Base-by-base conservation (phyloP, 2,329 filamentous ascomycete species). In the Parascedosporium putredinis region DNA sequence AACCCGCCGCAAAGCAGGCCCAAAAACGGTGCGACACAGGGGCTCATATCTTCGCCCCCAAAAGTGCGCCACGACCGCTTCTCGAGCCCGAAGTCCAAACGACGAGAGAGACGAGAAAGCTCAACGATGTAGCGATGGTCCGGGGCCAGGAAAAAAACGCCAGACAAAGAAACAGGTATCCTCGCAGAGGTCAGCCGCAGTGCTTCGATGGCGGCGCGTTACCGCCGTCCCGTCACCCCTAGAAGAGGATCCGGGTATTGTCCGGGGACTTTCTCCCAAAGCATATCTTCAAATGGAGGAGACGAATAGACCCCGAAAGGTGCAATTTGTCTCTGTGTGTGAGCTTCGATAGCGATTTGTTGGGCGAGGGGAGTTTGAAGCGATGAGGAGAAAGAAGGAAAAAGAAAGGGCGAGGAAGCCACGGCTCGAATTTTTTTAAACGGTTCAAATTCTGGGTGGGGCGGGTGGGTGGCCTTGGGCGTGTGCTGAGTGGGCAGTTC, bases 211-310 rank as follows among this genome's bases (percentile, higher is more conserved):
- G 89, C 90, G 90, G 88, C 88, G 90, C 88, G 87, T 96, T 95
- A 94, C 88, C 88, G 88, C 90, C 79, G 68, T 72, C 67, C 49
- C 71, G 62, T 62, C 9, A 61, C 62, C 61, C 62, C 63, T 51
- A 57, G 64, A 63, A 59, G 55, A 59, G 61, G 58, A 64, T 53
- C 59, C 63, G 67, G 72, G 76, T 76, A 78, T 72, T 83, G 90
- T 96, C 91, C 91, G 91, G 91, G 91, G 91, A 97, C 91, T 97
- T 97, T 97, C 91, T 95, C 91, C 91, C 89, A 93, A 96, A 96
- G 90, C 90, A 65, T 36, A n/a, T n/a, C 12, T 8, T 34, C 12
- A 20, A 33, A 31, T 9, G 20, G 4, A 16, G 18, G 64, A 69
- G 57, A 67, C 59, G 59, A 55, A 56, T 45, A 54, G 50, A 51